Percentiles rank a stretch among this genome's conserved stretches.
Conservation (phyloP, 176 grass and related monocot species). For the Ensete glaucum region DNA sequence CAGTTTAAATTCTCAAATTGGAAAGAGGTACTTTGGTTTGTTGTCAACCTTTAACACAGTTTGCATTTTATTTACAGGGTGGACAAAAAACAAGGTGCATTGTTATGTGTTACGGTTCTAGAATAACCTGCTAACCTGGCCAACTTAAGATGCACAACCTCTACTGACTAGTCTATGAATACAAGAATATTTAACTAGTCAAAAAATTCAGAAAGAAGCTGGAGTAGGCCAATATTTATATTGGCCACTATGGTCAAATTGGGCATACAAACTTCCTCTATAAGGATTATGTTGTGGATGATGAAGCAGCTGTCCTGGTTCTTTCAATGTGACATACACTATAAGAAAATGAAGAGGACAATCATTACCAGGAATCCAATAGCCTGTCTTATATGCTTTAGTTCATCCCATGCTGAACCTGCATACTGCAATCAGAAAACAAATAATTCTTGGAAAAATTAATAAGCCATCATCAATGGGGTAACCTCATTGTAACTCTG, state of each 20-base stretch:
- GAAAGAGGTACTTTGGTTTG: not conserved
- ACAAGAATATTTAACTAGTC: not conserved
- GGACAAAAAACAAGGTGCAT: too few species aligned
- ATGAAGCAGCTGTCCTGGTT: not conserved
- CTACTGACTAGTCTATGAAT: not conserved
- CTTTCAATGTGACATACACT: conserved; percentile 29
- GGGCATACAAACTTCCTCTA: too few species aligned
- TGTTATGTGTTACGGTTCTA: too few species aligned
- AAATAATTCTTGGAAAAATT: not conserved
- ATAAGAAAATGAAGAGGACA: conserved; percentile 27
- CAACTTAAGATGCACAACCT: not conserved
- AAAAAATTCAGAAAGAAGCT: not conserved
- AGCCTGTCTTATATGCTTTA: conserved; percentile 89
- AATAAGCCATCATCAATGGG: not conserved
- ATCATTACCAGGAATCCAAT: conserved; percentile 55
- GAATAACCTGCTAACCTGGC: too few species aligned
- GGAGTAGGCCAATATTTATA: not conserved
- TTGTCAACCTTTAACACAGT: conserved; percentile 7
- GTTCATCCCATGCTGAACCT: conserved; percentile 79
- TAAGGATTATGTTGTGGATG: not conserved
- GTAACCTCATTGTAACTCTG: not conserved
- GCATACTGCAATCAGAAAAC: conserved; percentile 45
- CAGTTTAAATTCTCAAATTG: not conserved
- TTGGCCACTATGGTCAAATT: not conserved
- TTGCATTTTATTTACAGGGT: not conserved